Evolutionary conservation across 148 eudicot genomes (phyloP), one percentile per base, ranked within the genome.

Genomic region (Euryodendron excelsum): DNA sequence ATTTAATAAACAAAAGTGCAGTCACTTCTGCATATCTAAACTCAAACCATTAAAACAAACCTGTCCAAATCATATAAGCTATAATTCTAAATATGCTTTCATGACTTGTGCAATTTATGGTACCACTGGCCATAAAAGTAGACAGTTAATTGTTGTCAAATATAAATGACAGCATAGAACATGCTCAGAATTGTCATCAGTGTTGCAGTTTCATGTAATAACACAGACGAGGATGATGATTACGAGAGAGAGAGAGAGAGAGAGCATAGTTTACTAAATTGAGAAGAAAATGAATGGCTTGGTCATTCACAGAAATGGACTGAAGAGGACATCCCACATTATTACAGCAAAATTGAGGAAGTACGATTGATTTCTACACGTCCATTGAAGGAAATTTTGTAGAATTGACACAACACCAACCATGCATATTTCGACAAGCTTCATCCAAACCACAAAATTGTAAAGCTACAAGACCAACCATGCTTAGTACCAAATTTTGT

Each of bases 191-290:
- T 3, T 48, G 2, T 44, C 39, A 37, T 3, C 1, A 21, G n/a
- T 37, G 15, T 67, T 39, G 33, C n/a, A 69, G 53, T 28, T 44
- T 69, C 73, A 69, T 45, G 55, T 45, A 28, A 69, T 20, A 69
- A 27, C 1, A 69, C 44, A 25, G 55, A 25, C 23, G 39, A 69
- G 33, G 4, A 14, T 1, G 31, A 55, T 4, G 10, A 45, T 25
- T n/a, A n/a, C n/a, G n/a, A n/a, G n/a, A n/a, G n/a, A n/a, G n/a
- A n/a, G n/a, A n/a, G n/a, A n/a, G n/a, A n/a, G n/a, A n/a, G n/a
- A n/a, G n/a, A n/a, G n/a, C n/a, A n/a, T n/a, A n/a, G n/a, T n/a
- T n/a, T n/a, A n/a, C n/a, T n/a, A n/a, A n/a, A 39, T 39, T 65
- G 44, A 20, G 44, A 20, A 65, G 6, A n/a, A 34, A 17, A 65